Conservation (phyloP, 2,329 filamentous ascomycete genomes). For the Graphiopsis chlorocephala region DNA sequence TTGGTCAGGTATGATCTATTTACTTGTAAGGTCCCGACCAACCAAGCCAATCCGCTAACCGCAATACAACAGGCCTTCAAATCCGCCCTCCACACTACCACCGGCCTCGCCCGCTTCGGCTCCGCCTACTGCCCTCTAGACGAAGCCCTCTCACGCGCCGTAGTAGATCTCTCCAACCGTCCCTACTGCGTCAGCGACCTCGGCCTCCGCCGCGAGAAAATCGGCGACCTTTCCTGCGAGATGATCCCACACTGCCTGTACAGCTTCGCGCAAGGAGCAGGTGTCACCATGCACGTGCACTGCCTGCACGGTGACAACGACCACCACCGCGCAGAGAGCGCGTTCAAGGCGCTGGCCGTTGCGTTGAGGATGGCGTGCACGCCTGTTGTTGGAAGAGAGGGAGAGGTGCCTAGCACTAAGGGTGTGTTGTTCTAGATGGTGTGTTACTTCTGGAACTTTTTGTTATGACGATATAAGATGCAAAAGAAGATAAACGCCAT, state of each 20-base stretch:
- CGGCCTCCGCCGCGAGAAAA: constrained; percentile 83
- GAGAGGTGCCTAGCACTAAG: constrained; percentile 94
- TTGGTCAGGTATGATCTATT: constrained; percentile 53
- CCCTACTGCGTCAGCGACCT: constrained; percentile 82
- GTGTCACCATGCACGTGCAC: constrained; percentile 93
- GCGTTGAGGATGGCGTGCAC: constrained; percentile 76
- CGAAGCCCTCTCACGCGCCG: constrained; percentile 88
- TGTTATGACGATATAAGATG: not conserved
- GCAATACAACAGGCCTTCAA: constrained; percentile 63
- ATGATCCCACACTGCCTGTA: constrained; percentile 97
- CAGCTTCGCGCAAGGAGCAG: constrained; percentile 87
- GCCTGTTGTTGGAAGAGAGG: constrained; percentile 74
- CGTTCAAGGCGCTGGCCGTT: constrained; percentile 92
- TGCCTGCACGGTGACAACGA: constrained; percentile 89
- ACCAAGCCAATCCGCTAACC: not conserved
- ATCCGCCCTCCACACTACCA: constrained; percentile 69
- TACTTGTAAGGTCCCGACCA: too few species aligned
- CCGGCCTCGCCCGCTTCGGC: constrained; percentile 85
- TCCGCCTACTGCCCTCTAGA: constrained; percentile 91
- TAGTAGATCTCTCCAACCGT: constrained; percentile 91
- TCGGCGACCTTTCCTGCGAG: constrained; percentile 88
- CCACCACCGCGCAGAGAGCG: constrained; percentile 92
- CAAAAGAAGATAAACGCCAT: not conserved
- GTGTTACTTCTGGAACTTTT: not conserved
- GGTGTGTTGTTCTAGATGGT: constrained; percentile 65